Base-by-base conservation (phyloP, 78 protist species). In the Dictyostelium firmibasis region DNA sequence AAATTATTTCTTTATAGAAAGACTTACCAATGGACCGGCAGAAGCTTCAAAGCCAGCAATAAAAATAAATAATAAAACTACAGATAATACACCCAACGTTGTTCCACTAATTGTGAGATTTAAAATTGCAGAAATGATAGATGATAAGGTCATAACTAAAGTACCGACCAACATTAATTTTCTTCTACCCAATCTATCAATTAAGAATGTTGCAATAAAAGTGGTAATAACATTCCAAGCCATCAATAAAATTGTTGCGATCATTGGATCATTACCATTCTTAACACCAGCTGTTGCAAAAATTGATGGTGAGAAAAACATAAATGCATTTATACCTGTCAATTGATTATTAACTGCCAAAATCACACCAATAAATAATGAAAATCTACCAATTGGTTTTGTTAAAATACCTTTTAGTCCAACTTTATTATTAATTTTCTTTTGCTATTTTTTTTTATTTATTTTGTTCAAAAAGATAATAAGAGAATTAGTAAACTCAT, bases 321-420 rank as follows among this genome's bases (percentile, higher is more conserved):
- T 86, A 57, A 86, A 86, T 20, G 85, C 84, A 57, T 86, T 86
- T 72, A 86, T 86, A 86, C 92, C 92, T 50, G 92, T 86, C 57
- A 86, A 86, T 86, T 86, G 92, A 76, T 86, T 86, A 29, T 86
- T 86, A 16, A 86, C 64, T 31, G 92, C 92, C 16, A 86, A 77
- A 27, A 86, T 57, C 23, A 78, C 25, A 50, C 92, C 92, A 10
- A 86, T 86, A 77, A 86, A 86, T 25, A 86, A 43, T 60, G 92
- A 77, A 77, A 86, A 86, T 74, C 92, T 74, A 5, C 92, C 92
- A 53, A 47, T 78, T 53, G 92, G 76, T 57, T 76, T 86, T 16
- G 74, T 29, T 20, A 85, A 76, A 33, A 85, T 38, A 23, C 38
- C 33, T 35, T 70, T 44, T 11, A 85, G 27, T 11, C 82, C 82